Percentiles rank a stretch among this genome's conserved stretches.
Conservation (phyloP, 2,329 filamentous ascomycete genomes). For the Fusarium scirpi region DNA sequence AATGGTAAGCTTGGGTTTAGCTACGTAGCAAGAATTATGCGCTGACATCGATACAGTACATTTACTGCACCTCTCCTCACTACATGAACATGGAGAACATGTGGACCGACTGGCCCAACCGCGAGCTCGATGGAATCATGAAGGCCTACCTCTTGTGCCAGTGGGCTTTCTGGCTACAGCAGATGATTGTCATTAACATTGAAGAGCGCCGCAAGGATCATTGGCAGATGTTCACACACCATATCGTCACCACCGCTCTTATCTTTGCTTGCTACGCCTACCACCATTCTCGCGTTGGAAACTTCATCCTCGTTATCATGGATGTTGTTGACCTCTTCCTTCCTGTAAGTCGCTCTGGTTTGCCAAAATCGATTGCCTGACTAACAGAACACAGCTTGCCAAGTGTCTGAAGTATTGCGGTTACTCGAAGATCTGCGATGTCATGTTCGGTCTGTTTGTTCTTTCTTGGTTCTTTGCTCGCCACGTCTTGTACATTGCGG, state of each 20-base stretch:
- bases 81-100: slow-evolving; percentile 81
- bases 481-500: slow-evolving; percentile 81
- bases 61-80: slow-evolving; percentile 82
- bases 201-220: slow-evolving; percentile 96
- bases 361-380: slow-evolving; percentile 76
- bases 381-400: slow-evolving; percentile 77
- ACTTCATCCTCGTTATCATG: slow-evolving; percentile 91
- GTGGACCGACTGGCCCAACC: slow-evolving; percentile 86
- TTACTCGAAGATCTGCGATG: slow-evolving; percentile 80
- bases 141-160: slow-evolving; percentile 94
- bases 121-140: slow-evolving; percentile 78
- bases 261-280: slow-evolving; percentile 88
- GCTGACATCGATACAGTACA: slow-evolving; percentile 68
- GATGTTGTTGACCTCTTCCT: slow-evolving; percentile 91
- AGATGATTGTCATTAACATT: slow-evolving; percentile 93
- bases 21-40: not conserved
- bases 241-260: slow-evolving; percentile 87
- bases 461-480: slow-evolving; percentile 85
- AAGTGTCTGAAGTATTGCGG: slow-evolving; percentile 95
- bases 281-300: slow-evolving; percentile 87
- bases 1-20: slow-evolving; percentile 69
- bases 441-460: slow-evolving; percentile 87
- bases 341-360: slow-evolving; percentile 79
- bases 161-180: slow-evolving; percentile 93
- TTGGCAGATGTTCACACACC: slow-evolving; percentile 95